These are phyloP conservation scores for Musa schizocarpa DNA, from an alignment of 176 grass and related monocot genomes.

Conservation along the genomic window DNA sequence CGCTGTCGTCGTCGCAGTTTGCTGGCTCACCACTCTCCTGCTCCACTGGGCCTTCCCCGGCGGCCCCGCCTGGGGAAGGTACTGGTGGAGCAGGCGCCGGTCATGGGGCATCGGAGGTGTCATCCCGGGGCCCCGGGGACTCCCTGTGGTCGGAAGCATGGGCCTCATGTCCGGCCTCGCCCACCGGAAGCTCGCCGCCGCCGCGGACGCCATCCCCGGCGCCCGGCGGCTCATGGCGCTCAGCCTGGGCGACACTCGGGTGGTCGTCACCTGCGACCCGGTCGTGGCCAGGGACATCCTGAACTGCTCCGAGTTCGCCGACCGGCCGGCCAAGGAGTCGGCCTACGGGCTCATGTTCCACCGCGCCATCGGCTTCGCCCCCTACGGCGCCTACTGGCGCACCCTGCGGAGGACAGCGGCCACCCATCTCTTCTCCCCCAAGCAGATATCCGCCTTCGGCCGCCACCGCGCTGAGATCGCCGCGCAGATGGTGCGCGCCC, in stretches of 20 bases:
- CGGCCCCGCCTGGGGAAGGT: constrained; percentile 66
- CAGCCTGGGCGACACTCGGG: constrained; percentile 56
- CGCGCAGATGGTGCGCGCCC: constrained; percentile 34
- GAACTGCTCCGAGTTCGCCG: constrained; percentile 43
- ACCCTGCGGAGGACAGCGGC: constrained; percentile 58
- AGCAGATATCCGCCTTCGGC: constrained; percentile 52
- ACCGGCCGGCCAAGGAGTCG: constrained; percentile 79
- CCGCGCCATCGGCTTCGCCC: constrained; percentile 96
- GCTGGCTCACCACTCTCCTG: constrained; percentile 9
- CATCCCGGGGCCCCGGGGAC: constrained; percentile 44
- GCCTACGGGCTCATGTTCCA: constrained; percentile 78
- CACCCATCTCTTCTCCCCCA: constrained; percentile 75
- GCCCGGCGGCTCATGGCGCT: constrained; percentile 59
- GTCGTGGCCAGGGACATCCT: constrained; percentile 71
- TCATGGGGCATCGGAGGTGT: neutral
- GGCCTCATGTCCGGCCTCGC: constrained; percentile 75
- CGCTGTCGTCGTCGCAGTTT: neutral
- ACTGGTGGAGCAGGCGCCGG: constrained; percentile 25
- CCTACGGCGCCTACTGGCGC: constrained; percentile 65
- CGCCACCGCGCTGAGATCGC: constrained; percentile 45
- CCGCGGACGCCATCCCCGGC: neutral
- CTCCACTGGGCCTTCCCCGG: constrained; percentile 68
- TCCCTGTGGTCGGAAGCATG: constrained; percentile 80
- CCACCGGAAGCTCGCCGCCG: constrained; percentile 55
- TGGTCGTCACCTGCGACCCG: constrained; percentile 54